phyloP scores from a whole-genome alignment of 2,329 filamentous ascomycete species.

The Colletotrichum spaethianum region DNA sequence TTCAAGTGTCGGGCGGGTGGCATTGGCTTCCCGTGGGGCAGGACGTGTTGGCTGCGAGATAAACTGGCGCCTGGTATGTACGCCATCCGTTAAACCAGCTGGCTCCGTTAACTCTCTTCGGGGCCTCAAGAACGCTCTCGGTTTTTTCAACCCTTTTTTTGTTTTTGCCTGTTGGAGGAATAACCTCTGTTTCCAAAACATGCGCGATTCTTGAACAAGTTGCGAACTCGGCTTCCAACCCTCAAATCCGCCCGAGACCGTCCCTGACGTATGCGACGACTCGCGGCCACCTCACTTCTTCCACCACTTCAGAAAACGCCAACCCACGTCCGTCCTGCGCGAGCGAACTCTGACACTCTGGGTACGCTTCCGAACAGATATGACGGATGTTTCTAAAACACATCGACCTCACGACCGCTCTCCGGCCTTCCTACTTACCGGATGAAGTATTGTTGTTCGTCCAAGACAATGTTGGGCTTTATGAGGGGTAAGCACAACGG shows the following conservation, averaged over 20 bases:
- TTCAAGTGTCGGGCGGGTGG: background rate
- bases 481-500: slow-evolving; percentile 82
- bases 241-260: slow-evolving; percentile 16
- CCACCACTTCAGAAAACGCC: background rate
- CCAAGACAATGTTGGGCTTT: slow-evolving; percentile 96
- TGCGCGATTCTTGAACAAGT: slow-evolving; percentile 24
- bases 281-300: slow-evolving; percentile 14
- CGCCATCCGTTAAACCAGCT: slow-evolving; percentile 11
- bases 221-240: slow-evolving; percentile 5
- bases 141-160: background rate
- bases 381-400: slow-evolving; percentile 97
- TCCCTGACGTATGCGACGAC: slow-evolving; percentile 28
- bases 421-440: slow-evolving; percentile 91
- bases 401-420: slow-evolving; percentile 94
- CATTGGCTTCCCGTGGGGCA: slow-evolving; percentile 25
- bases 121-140: background rate
- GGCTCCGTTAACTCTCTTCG: background rate
- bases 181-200: slow-evolving; percentile 5
- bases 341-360: background rate
- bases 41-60: slow-evolving; percentile 20
- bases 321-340: slow-evolving; percentile 22
- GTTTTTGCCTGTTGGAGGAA: background rate
- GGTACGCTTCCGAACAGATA: slow-evolving; percentile 50
- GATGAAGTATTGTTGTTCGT: slow-evolving; percentile 97
- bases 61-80: slow-evolving; percentile 28